Evolutionary conservation across 371 early-diverging fungal species (phyloP), one percentile per base, ranked within the genome.

Genomic region (Umbelopsis sp.): DNA sequence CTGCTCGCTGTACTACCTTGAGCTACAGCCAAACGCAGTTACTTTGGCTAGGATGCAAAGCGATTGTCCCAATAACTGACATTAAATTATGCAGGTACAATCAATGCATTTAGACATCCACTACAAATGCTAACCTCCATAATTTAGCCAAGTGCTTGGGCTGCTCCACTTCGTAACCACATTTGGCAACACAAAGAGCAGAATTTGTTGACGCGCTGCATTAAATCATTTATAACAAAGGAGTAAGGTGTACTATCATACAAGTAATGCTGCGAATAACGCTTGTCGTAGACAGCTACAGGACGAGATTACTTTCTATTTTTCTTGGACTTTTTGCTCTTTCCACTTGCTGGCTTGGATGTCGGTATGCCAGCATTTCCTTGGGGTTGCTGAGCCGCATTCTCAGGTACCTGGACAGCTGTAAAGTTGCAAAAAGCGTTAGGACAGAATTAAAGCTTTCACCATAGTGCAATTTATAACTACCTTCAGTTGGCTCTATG

Each of bases 401-500:
- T 29, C 14, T 65, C 37, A 20, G 68, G 65, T 68, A 48, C 62
- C 22, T 57, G 48, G n/a, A 63, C 48, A 18, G 65, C 32, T 64
- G 63, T 63, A 50, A 20, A n/a, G 37, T 32, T 50, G 25, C 38
- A 44, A 44, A 38, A 38, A n/a, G 35, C 16, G 50, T 18, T 48
- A 44, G 29, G 29, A 29, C 29, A 29, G 32, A 10, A 57, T 25
- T 50, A 50, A 45, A 12, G 44, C 20, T 11, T 10, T 5, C 24
- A 48, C 25, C 20, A 63, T 24, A 16, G 3, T 10, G 18, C 25
- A 6, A 18, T 35, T 32, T 29, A 10, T 29, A 57, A 37, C 67
- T 73, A 76, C 76, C 75, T 63, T 41, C 67, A n/a, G 62, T 16
- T n/a, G 70, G 67, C 44, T 72, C 14, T 16, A 75, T 77, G 72